Conservation (phyloP, 1,139 yeast species). For the Suhomyces bribrorum region DNA sequence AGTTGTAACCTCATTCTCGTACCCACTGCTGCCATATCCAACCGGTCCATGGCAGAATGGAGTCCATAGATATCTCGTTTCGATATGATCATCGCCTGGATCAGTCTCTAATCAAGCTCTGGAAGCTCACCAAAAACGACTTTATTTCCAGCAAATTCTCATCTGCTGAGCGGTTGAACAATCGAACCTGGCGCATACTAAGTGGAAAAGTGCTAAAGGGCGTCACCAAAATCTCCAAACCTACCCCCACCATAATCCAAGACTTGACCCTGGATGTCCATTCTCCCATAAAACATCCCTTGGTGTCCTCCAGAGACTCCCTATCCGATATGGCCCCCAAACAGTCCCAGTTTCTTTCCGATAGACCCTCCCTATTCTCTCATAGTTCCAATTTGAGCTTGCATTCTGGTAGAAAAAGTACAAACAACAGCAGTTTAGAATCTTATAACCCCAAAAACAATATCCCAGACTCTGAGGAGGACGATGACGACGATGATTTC, state of each 20-base stretch:
- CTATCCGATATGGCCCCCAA: constrained; percentile 17
- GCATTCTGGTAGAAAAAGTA: constrained; percentile 16
- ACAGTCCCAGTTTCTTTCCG: constrained; percentile 16
- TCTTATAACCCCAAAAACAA: constrained; percentile 12
- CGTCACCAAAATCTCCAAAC: background rate
- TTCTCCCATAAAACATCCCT: constrained; percentile 2
- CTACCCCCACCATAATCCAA: background rate
- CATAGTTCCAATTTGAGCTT: constrained; percentile 20
- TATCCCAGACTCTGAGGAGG: constrained; percentile 17
- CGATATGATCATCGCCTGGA: constrained; percentile 18
- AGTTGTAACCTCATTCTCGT: background rate
- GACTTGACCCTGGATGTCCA: background rate
- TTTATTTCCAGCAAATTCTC: constrained; percentile 13
- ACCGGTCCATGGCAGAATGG: constrained; percentile 13
- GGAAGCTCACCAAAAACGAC: constrained; percentile 19
- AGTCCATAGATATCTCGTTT: constrained; percentile 18
- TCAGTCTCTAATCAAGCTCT: constrained; percentile 17
- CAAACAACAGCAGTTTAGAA: constrained; percentile 16
- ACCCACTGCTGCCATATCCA: background rate
- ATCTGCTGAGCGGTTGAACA: constrained; percentile 17
- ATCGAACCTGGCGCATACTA: constrained; percentile 20
- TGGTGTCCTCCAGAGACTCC: constrained; percentile 17
- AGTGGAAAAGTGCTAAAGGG: constrained; percentile 13
- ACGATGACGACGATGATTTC: constrained; percentile 15
- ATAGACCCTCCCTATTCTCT: constrained; percentile 19